Evolutionary conservation across 2,329 filamentous ascomycete genomes (phyloP), one percentile per base, ranked within the genome.

Genomic region (Bimuria novae-zelandiae): DNA sequence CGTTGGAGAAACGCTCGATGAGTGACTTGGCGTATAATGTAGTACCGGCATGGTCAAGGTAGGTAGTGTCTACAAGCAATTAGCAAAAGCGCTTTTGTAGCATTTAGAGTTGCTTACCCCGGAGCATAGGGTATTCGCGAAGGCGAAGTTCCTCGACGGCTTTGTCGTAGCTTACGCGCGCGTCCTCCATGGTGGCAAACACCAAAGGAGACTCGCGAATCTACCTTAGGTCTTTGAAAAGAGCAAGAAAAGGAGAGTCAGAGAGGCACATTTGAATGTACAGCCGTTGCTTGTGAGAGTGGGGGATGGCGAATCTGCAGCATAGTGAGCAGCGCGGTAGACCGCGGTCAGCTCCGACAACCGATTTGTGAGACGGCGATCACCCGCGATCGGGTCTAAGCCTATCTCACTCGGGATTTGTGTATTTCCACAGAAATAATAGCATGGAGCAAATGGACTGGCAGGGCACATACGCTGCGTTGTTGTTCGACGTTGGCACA

Each of bases 31-130:
- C 80, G 68, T 89, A 90, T 1, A 89, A 79, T 0, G 92, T 93
- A n/a, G 90, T 90, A n/a, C 92, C 93, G 0, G 92, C 92, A 87
- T 97, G 92, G 65, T 97, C 93, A 51, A 97, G 86, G 72, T 97
- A 97, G 41, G 87, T 80, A 8, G 84, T 85, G 47, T 83, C 90
- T 93, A n/a, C 7, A 23, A 19, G 32, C 29, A 55, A 41, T 63
- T 49, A 65, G 50, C 23, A 29, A 47, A 29, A 19, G 14, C 25
- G 23, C 25, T 16, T 11, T 11, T 1, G 11, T n/a, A 46, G 7
- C 8, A 8, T 4, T 14, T 16, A 11, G 6, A 43, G n/a, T 12
- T 39, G 54, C 66, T 51, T 68, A 87, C 88, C 86, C 75, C 82
- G 77, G 37, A 90, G 78, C 85, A 89, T 88, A 22, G 88, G 88